Evolutionary conservation across 2,329 filamentous ascomycete species (phyloP), one percentile per base, ranked within the genome.

Genomic region (Ophiosphaerella narmari): DNA sequence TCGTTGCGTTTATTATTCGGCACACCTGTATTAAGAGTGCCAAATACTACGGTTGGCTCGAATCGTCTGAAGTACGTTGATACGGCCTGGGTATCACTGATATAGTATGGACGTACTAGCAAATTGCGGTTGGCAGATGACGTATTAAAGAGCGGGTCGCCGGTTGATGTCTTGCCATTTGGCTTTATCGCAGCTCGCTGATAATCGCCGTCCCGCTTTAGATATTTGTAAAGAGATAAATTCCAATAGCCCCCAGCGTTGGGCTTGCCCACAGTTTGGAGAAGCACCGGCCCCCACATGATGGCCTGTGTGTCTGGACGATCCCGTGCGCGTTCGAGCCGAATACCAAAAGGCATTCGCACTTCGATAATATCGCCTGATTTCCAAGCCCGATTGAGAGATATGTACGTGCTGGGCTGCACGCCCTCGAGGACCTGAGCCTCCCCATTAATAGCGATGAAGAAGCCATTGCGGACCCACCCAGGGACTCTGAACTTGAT

Each of bases 1-100:
- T 58, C 55, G 37, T 58, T 53, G 26, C 52, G 52, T 39, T 58
- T 58, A 32, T 45, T 46, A 23, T 58, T 58, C 18, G 43, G 32
- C 12, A 58, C 41, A 21, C 45, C 36, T 2, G 55, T 55, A 16
- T 53, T 31, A 14, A 53, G 39, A 2, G 32, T 32, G 2, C 52
- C 52, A 40, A 58, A 58, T 1, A 55, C 55, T 13, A 58, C 44
- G 2, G 14, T 24, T 8, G 55, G 52, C 39, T 58, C 55, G 7
- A 53, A 48, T 14, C 55, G 48, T 2, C 29, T 46, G 49, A 58
- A 58, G 26, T 58, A 58, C 4, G 48, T 33, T 6, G 55, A 58
- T 2, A 44, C 49, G 18, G 49, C 21, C 16, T 38, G 16, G 1
- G 23, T 39, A 32, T 53, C 49, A 35, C 40, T 39, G 18, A 55